Evolutionary conservation across 2,329 filamentous ascomycete genomes (phyloP), one percentile per base, ranked within the genome.

Genomic region (Aspergillus ibericus): DNA sequence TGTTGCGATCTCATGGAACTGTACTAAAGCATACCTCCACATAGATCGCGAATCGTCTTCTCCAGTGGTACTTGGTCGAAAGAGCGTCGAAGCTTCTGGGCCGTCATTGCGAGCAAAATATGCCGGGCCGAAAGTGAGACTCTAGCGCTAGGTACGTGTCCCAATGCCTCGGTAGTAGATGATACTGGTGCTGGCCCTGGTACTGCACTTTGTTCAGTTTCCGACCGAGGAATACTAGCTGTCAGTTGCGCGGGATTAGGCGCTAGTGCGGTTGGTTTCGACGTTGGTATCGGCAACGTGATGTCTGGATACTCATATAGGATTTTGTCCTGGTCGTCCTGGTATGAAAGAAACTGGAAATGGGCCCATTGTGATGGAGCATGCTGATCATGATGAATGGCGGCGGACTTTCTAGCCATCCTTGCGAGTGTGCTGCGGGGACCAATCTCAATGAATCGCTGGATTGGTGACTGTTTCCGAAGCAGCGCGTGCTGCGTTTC

Each of bases 361-460:
- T 59, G 54, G 3, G 65, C 55, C 48, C 59, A 64, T 18, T 58
- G 58, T 13, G 66, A 62, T 16, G 64, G 59, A 50, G 68, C 63
- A 32, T 67, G 59, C 13, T 53, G 56, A 38, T 62, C 52, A 55
- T 59, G 64, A 62, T 66, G 58, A 36, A 63, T 63, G 40, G 66
- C 61, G 10, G 72, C 63, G 6, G 74, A 77, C 52, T 68, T 69
- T 64, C 72, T 74, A 16, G 71, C 70, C 74, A 78, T 78, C n/a
- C 66, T 71, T 9, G 68, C 66, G 20, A 79, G 63, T 4, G 68
- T 75, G 20, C 70, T 64, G 5, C 70, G 66, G 0, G 77, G 76
- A 4, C 77, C 77, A 50, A 78, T 69, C 63, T 79, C 77, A 46
- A 79, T 66, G 29, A 75, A 64, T 13, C 73, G 66, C 44, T 73